phyloP scores from a whole-genome alignment of 1,139 yeast species.

The Zhuliangozyma blackwelliae region DNA sequence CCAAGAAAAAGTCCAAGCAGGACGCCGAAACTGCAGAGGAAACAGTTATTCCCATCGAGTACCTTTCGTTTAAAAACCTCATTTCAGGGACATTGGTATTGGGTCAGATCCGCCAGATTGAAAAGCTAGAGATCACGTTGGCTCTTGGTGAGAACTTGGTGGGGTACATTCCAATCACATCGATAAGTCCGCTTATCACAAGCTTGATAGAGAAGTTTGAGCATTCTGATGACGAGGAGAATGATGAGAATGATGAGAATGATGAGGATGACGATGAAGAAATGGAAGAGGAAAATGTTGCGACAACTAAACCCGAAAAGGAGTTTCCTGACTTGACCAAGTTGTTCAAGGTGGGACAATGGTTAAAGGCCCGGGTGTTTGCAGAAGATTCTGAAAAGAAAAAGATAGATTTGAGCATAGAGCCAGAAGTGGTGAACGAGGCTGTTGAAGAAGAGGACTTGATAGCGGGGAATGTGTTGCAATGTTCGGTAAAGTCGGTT shows the following conservation, averaged over 20 bases:
- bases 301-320: conserved; percentile 15
- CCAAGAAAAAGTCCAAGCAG: conserved; percentile 35
- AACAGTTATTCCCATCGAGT: conserved; percentile 47
- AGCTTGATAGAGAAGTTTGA: conserved; percentile 50
- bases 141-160: conserved; percentile 79
- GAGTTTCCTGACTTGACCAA: conserved; percentile 54
- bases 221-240: conserved; percentile 36
- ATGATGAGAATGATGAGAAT: conserved; percentile 41
- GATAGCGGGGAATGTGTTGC: conserved; percentile 58
- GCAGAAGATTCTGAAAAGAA: conserved; percentile 41
- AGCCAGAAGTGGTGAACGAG: conserved; percentile 69
- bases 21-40: conserved; percentile 20
- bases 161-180: conserved; percentile 77
- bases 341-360: conserved; percentile 70
- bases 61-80: conserved; percentile 56
- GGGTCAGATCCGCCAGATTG: conserved; percentile 67
- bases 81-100: conserved; percentile 69
- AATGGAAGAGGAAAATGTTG: conserved; percentile 28
- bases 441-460: conserved; percentile 62
- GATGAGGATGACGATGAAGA: conserved; percentile 40
- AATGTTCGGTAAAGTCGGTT: conserved; percentile 69
- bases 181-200: conserved; percentile 64
- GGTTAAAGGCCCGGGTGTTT: conserved; percentile 75
- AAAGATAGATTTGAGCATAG: conserved; percentile 69
- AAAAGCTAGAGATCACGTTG: conserved; percentile 59